Evolutionary conservation across 1,139 yeast species (phyloP).

Genomic region (Protomyces pachydermus): DNA sequence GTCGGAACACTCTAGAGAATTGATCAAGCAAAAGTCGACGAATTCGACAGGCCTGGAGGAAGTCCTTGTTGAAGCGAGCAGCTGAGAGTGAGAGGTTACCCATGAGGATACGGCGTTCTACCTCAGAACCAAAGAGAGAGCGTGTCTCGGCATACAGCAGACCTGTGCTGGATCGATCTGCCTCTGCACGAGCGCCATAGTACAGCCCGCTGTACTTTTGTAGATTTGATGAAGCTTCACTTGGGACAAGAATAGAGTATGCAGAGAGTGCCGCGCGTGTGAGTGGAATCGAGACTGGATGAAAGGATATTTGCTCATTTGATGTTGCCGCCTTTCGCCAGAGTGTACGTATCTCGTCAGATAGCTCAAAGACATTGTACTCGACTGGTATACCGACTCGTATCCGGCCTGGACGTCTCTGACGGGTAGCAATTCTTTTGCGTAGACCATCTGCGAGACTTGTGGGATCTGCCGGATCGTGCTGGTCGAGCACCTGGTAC

Average conservation of each 20-base stretch:
- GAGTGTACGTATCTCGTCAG: conserved; percentile 45
- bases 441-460: conserved; percentile 45
- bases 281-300: conserved; percentile 63
- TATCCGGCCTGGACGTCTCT: conserved; percentile 34
- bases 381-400: conserved; percentile 71
- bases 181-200: conserved; percentile 57
- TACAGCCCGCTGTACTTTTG: conserved; percentile 86
- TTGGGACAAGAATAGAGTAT: conserved; percentile 81
- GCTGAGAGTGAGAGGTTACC: conserved; percentile 85
- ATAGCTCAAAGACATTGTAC: conserved; percentile 54
- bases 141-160: conserved; percentile 56
- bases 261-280: conserved; percentile 67
- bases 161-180: conserved; percentile 42
- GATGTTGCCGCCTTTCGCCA: conserved; percentile 48
- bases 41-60: conserved; percentile 65
- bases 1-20: conserved; percentile 57
- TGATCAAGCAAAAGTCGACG: conserved; percentile 59
- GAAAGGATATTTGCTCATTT: not conserved
- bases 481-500: conserved; percentile 41
- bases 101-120: conserved; percentile 69
- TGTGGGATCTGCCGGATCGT: conserved; percentile 79
- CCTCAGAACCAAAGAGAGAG: conserved; percentile 67
- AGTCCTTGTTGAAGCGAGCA: conserved; percentile 58
- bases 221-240: conserved; percentile 90
- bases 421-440: conserved; percentile 28